Percentiles rank a stretch among this genome's conserved stretches.
These are phyloP conservation scores for Naganishia onofrii DNA, from an alignment of 768 basidiomycete species.

Conservation along the genomic window DNA sequence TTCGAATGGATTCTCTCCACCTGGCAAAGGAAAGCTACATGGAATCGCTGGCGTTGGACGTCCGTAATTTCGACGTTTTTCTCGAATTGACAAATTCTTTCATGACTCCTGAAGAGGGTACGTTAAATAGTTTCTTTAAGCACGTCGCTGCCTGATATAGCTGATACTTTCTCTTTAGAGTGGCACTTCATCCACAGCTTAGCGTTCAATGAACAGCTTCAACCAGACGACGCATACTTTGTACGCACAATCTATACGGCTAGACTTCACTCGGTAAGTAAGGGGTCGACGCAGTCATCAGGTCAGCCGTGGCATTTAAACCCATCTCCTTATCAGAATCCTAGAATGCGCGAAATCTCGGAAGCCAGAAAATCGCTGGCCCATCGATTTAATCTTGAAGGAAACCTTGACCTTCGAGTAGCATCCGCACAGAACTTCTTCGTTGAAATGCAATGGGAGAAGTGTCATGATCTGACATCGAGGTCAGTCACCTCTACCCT, in stretches of 20 bases:
- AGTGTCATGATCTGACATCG: conserved; percentile 83
- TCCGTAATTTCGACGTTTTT: conserved; percentile 96
- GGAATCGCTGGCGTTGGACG: conserved; percentile 89
- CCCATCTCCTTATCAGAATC: background rate
- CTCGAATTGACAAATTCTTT: conserved; percentile 86
- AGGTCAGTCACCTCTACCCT: conserved; percentile 55
- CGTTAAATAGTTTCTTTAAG: conserved; percentile 16
- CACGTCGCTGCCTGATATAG: background rate
- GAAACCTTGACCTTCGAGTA: conserved; percentile 89
- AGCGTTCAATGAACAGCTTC: conserved; percentile 71
- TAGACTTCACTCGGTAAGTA: conserved; percentile 70
- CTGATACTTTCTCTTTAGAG: conserved; percentile 58
- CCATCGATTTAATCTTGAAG: conserved; percentile 75
- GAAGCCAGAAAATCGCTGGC: conserved; percentile 73
- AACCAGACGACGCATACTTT: conserved; percentile 83
- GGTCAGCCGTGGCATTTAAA: no score
- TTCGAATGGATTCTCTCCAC: conserved; percentile 84
- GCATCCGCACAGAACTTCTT: conserved; percentile 88
- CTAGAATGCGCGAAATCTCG: conserved; percentile 62
- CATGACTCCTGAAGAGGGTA: conserved; percentile 94
- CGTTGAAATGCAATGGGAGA: conserved; percentile 83
- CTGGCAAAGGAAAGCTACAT: conserved; percentile 92
- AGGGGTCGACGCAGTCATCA: no score
- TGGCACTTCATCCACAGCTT: conserved; percentile 92
- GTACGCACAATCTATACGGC: conserved; percentile 88